Conservation (phyloP, 176 grass and related monocot species). For the Guadua angustifolia region DNA sequence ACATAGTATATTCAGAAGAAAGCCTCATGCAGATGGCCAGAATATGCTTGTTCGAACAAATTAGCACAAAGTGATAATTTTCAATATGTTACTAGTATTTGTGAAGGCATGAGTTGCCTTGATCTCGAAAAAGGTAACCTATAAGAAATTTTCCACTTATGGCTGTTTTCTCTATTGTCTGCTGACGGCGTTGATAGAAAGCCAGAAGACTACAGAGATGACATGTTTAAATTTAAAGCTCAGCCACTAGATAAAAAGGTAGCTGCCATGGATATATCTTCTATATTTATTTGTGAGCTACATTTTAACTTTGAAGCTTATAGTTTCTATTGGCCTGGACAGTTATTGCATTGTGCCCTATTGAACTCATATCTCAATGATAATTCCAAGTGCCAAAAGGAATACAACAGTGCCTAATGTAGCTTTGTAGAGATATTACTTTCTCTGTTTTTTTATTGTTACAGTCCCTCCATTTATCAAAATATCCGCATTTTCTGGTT, state of each 20-base stretch:
- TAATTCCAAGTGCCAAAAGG: constrained; percentile 50
- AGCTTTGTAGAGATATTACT: neutral
- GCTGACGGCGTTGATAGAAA: constrained; percentile 51
- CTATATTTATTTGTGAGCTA: constrained; percentile 28
- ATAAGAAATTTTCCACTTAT: neutral
- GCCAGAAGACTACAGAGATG: constrained; percentile 44
- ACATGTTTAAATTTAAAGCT: constrained; percentile 71
- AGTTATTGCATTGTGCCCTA: neutral
- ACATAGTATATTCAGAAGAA: too few species aligned
- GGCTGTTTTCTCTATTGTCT: constrained; percentile 42
- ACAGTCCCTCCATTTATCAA: neutral
- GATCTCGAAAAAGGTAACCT: neutral
- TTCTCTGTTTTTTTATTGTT: neutral
- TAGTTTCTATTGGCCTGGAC: constrained; percentile 14
- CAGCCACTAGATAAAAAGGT: constrained; percentile 72
- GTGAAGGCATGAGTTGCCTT: constrained; percentile 5
- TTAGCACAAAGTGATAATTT: neutral
- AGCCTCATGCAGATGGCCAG: too few species aligned
- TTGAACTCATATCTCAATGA: neutral
- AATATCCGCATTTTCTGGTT: constrained; percentile 32
- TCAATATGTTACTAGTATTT: constrained; percentile 5
- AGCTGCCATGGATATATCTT: constrained; percentile 11
- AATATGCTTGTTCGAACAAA: too few species aligned
- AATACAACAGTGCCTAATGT: constrained; percentile 73
- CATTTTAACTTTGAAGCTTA: constrained; percentile 1